phyloP scores from a whole-genome alignment of 2,329 filamentous ascomycete genomes.

The Paracoccidioides lutzii region DNA sequence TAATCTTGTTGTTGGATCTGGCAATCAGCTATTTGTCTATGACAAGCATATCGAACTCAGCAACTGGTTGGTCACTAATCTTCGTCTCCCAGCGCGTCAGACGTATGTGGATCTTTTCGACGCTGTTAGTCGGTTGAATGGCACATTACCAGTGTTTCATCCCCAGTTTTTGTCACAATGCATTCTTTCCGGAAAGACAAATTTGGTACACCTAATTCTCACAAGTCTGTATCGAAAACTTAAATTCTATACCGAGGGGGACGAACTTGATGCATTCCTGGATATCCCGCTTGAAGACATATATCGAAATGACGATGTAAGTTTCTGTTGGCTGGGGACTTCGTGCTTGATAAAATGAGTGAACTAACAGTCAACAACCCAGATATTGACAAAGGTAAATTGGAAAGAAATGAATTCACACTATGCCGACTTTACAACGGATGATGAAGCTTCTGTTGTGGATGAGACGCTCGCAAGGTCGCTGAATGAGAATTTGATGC shows the following conservation, averaged over 20 bases:
- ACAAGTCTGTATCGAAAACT: conserved; percentile 59
- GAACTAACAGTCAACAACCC: conserved; percentile 12
- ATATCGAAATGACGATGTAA: conserved; percentile 34
- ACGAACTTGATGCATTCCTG: conserved; percentile 65
- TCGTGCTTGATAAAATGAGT: not conserved
- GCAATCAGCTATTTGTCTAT: conserved; percentile 81
- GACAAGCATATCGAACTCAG: conserved; percentile 59
- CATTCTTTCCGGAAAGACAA: conserved; percentile 64
- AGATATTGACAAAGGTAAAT: conserved; percentile 29
- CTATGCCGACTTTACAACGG: conserved; percentile 38
- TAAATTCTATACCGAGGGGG: conserved; percentile 72
- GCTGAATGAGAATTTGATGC: conserved; percentile 66
- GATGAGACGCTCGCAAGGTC: conserved; percentile 56
- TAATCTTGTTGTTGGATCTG: conserved; percentile 73
- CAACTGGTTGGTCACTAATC: conserved; percentile 45
- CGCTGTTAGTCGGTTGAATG: conserved; percentile 70
- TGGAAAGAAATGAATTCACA: conserved; percentile 39
- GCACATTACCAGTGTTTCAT: conserved; percentile 78
- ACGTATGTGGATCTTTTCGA: conserved; percentile 61
- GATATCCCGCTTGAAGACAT: conserved; percentile 43
- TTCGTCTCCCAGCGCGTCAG: conserved; percentile 37
- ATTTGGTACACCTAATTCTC: conserved; percentile 59
- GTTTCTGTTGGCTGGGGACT: conserved; percentile 5
- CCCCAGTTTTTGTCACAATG: conserved; percentile 82
- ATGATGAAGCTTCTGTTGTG: conserved; percentile 50